phyloP scores from a whole-genome alignment of 805 yeast genomes.

The Sugiyamaella americana region DNA sequence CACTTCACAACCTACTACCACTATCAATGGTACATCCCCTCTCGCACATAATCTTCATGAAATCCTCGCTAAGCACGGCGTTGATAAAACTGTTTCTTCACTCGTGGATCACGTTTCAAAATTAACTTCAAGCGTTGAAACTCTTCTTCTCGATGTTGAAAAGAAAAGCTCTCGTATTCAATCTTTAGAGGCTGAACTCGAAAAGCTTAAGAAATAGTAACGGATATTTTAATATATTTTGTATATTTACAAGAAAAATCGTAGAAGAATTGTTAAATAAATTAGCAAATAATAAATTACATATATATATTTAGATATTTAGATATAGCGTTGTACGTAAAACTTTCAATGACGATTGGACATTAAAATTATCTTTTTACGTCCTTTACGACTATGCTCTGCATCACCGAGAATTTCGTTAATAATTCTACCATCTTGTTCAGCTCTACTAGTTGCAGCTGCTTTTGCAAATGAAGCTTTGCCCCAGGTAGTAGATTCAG shows the following conservation, averaged over 20 bases:
- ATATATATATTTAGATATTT: too few species aligned
- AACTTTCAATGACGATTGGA: conserved; percentile 15
- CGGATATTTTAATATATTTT: not conserved
- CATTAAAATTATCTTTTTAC: conserved; percentile 28
- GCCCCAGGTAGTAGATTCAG: conserved; percentile 18
- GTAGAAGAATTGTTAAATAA: conserved; percentile 3
- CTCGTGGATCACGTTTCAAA: conserved; percentile 1
- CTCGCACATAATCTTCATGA: not conserved
- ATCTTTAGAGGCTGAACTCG: not conserved
- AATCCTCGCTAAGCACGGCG: not conserved
- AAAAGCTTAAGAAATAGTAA: not conserved
- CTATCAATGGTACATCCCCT: not conserved
- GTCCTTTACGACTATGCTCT: conserved; percentile 18
- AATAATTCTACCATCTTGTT: conserved; percentile 18
- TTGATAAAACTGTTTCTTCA: not conserved
- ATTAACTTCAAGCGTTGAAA: not conserved
- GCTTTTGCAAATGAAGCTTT: conserved; percentile 16
- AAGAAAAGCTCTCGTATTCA: not conserved
- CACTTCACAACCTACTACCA: not conserved
- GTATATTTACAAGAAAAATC: not conserved
- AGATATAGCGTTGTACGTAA: too few species aligned
- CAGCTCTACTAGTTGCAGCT: conserved; percentile 19
- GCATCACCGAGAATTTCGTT: conserved; percentile 17
- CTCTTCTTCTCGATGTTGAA: not conserved
- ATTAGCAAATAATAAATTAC: too few species aligned